Percentiles rank a stretch among this genome's conserved stretches.
These are phyloP conservation scores for Sesbania bispinosa DNA, from an alignment of 306 rosid species.

Conservation along the genomic window DNA sequence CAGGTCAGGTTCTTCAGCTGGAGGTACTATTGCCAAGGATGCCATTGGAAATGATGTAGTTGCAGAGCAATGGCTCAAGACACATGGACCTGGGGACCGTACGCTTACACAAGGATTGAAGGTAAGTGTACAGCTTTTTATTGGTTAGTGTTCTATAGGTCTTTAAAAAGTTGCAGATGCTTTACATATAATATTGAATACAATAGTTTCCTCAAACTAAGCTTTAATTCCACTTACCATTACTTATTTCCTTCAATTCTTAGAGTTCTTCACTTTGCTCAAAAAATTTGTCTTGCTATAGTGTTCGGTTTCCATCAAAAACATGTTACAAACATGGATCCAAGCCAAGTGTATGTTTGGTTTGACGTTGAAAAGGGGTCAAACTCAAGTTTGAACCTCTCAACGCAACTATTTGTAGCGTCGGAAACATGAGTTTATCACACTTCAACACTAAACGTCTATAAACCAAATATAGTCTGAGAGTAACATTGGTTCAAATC, in stretches of 20 bases:
- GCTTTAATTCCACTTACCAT: not conserved
- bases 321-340: no score
- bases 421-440: no score
- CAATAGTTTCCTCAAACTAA: not conserved
- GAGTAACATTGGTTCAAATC: no score
- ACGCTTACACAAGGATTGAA: constrained; percentile 94
- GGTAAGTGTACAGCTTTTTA: constrained; percentile 32
- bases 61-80: constrained; percentile 77
- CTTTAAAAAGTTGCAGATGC: not conserved
- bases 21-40: constrained; percentile 78
- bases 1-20: constrained; percentile 63
- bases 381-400: no score
- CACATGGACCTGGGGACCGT: constrained; percentile 81
- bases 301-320: no score
- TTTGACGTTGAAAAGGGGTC: no score
- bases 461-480: no score
- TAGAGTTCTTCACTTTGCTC: not conserved
- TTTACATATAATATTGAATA: not conserved
- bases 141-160: not conserved
- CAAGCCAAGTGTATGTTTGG: no score
- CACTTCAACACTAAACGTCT: no score
- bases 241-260: not conserved
- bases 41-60: constrained; percentile 84
- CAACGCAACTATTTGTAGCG: no score
- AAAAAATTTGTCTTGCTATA: not conserved